These are phyloP conservation scores for Silene coronaria DNA, from an alignment of 179 eudicot species.

Conservation along the genomic window DNA sequence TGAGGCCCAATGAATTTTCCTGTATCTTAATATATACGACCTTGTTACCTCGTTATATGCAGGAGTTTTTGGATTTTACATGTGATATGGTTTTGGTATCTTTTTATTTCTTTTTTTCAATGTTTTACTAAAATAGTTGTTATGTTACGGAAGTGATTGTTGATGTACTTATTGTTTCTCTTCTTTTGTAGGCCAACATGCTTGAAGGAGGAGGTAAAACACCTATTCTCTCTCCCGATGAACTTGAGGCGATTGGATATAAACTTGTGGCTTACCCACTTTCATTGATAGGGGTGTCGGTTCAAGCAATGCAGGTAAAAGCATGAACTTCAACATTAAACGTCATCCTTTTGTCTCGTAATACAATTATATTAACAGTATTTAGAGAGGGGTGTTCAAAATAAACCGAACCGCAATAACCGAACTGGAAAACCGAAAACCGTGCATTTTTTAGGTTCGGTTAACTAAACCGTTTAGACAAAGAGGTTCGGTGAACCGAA, in stretches of 20 bases:
- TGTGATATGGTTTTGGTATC: too few relatives aligned
- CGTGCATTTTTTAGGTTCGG: too few relatives aligned
- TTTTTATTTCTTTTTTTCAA: neutral
- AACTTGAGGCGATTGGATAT: conserved; percentile 79
- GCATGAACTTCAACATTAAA: neutral
- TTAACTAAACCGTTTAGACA: too few relatives aligned
- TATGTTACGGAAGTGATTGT: too few relatives aligned
- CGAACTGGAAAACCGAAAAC: too few relatives aligned
- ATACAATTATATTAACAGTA: neutral
- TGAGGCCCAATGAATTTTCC: too few relatives aligned
- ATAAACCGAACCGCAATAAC: too few relatives aligned
- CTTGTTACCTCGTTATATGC: too few relatives aligned
- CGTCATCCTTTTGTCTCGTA: neutral
- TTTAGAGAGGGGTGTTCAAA: too few relatives aligned
- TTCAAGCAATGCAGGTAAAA: conserved; percentile 88
- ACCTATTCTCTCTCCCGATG: conserved; percentile 84
- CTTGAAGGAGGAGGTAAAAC: conserved; percentile 99
- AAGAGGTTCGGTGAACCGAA: too few relatives aligned
- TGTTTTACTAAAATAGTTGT: neutral
- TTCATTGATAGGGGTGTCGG: conserved; percentile 81
- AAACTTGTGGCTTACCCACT: conserved; percentile 88
- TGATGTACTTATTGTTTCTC: neutral
- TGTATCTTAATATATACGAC: too few relatives aligned
- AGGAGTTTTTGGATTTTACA: too few relatives aligned
- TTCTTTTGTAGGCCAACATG: conserved; percentile 72